Evolutionary conservation across 2,329 filamentous ascomycete species (phyloP), one percentile per base, ranked within the genome.

Genomic region (Claviceps paspali): DNA sequence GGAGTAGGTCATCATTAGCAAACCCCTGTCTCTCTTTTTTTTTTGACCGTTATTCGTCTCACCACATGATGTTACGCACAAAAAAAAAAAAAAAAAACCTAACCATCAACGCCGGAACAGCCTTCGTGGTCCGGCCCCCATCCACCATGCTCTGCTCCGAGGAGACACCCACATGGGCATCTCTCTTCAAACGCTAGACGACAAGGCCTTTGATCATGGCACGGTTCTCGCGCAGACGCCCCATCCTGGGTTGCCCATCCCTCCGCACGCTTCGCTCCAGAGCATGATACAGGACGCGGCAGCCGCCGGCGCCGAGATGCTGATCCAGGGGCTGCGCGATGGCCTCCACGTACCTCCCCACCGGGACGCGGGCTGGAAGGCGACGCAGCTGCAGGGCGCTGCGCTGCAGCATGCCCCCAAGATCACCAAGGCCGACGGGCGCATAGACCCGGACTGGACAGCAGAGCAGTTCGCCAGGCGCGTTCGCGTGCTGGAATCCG

Each of bases 181-280:
- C 17, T 81, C 82, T 0, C 64, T 98, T 19, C 91, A 98, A 56
- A 96, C 88, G 0, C 69, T 98, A 27, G 76, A 95, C 54, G 68
- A 75, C 2, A 60, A 63, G 12, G 59, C 67, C 33, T 95, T 96
- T 53, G 91, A 98, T 55, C 73, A 76, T 41, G 91, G 91, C 21
- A 56, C 64, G 2, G 69, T 95, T 8, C 65, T 98, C 19, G 67
- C 72, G 12, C 86, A 92, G 57, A 79, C 75, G 0, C 66, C 71
- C 0, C 40, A 51, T 0, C 75, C 75, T 0, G 75, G 73, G 2
- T 63, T 84, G 23, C 60, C 60, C 17, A 60, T 72, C 21, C 60
- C 63, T 0, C 47, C 55, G 0, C 49, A 50, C 17, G 66, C 62
- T 41, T 72, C 68, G 0, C 62, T 63, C 2, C 41, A 51, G n/a